Conservation (phyloP, 768 basidiomycete genomes). For the Clitopilus passeckerianus region DNA sequence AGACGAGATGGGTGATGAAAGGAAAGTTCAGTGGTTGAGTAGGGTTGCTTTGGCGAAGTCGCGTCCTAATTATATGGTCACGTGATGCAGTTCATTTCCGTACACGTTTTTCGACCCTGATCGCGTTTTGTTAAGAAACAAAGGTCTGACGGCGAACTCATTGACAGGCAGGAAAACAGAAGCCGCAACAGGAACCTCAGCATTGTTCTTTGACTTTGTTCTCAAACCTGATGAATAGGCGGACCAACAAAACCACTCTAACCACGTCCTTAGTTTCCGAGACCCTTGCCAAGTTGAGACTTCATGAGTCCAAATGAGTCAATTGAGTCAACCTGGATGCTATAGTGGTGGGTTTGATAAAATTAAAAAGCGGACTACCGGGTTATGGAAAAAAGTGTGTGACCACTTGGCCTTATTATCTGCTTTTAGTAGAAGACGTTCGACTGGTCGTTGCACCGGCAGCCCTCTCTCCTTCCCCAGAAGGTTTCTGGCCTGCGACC, state of each 20-base stretch:
- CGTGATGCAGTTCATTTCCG: conserved; percentile 13
- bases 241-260: too few species aligned
- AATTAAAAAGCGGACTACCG: not conserved
- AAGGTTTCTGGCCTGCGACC: not conserved
- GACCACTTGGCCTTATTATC: not conserved
- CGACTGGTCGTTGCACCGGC: not conserved
- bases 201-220: too few species aligned
- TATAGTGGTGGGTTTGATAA: not conserved
- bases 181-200: too few species aligned
- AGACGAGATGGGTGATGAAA: not conserved
- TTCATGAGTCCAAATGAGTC: too few species aligned
- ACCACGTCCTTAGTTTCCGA: too few species aligned
- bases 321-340: not conserved
- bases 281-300: too few species aligned
- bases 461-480: not conserved
- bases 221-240: too few species aligned
- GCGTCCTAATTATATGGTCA: conserved; percentile 21
- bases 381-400: too few species aligned
- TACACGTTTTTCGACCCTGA: not conserved
- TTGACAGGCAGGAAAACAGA: too few species aligned
- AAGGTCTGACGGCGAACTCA: not conserved
- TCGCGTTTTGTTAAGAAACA: not conserved
- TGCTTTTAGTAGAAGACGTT: not conserved
- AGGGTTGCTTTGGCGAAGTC: conserved; percentile 7
- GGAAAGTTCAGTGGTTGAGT: not conserved